phyloP scores from a whole-genome alignment of 2,329 filamentous ascomycete species.

The Ophiosphaerella korrae region DNA sequence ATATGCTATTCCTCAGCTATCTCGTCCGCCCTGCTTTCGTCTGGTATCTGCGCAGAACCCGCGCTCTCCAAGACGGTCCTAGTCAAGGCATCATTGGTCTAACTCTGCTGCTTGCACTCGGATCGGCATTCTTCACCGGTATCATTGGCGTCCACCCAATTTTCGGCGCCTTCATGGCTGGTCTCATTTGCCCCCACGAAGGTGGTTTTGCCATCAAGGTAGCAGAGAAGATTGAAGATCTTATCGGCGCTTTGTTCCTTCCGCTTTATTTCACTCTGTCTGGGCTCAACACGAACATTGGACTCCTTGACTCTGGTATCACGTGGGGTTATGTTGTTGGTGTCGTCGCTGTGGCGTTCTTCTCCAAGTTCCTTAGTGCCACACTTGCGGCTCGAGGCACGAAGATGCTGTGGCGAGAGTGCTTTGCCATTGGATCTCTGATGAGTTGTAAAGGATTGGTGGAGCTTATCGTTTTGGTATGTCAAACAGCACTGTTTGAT shows the following conservation, averaged over 20 bases:
- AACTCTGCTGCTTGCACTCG: constrained; percentile 78
- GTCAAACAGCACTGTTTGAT: constrained; percentile 26
- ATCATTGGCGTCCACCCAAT: constrained; percentile 94
- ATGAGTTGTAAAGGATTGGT: constrained; percentile 98
- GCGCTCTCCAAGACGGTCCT: constrained; percentile 84
- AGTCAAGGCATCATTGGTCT: constrained; percentile 83
- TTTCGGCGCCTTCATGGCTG: constrained; percentile 89
- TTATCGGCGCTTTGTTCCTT: constrained; percentile 81
- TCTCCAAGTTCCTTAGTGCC: constrained; percentile 83
- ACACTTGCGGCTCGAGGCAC: constrained; percentile 76
- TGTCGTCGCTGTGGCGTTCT: constrained; percentile 79
- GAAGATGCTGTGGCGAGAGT: constrained; percentile 88
- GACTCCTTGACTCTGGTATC: constrained; percentile 77
- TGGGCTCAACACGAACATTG: constrained; percentile 85
- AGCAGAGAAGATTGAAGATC: constrained; percentile 92
- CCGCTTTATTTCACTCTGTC: constrained; percentile 94
- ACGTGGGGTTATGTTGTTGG: constrained; percentile 91
- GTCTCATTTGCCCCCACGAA: constrained; percentile 87
- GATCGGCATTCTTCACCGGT: constrained; percentile 83
- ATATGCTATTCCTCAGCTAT: constrained; percentile 75
- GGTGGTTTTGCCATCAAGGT: constrained; percentile 89
- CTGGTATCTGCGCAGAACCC: constrained; percentile 73
- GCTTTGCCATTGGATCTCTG: constrained; percentile 81
- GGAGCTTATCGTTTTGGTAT: constrained; percentile 89
- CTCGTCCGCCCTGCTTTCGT: constrained; percentile 75